Base-by-base conservation (phyloP, 306 rosid genomes). In the Prunus dulcis region DNA sequence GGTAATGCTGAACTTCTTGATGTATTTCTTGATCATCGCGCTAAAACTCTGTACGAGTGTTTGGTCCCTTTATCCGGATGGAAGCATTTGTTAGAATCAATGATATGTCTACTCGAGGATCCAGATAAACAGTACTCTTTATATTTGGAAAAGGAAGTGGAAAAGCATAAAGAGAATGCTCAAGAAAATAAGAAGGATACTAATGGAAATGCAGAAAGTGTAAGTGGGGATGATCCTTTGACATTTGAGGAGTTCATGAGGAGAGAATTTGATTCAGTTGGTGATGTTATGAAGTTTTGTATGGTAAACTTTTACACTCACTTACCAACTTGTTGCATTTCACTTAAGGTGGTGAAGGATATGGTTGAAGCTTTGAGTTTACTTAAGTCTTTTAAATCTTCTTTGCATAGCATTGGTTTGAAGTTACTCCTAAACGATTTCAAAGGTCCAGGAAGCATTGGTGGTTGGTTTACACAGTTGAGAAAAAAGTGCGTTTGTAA, bases 321-420 rank as follows among this genome's bases (percentile, higher is more conserved):
- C 62, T 12, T 88, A n/a, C 96, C 91, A 49, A 87, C 91, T 22
- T 81, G 88, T 68, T 38, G 55, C n/a, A 78, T 87, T 74, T 65
- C 89, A n/a, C 10, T 50, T 27, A 61, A 67, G 41, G 74, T 18
- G 5, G 81, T 46, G 52, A 50, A 50, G 65, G 60, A 41, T 14
- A 84, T 84, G 78, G 32, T 30, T 22, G 17, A 10, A 45, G 85
- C 82, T 55, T 74, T 51, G 22, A 67, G 76, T 73, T 70, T 73
- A 43, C 87, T 87, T 14, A 53, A 71, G 12, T 75, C 63, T 8
- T 41, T 77, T 3, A 72, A 71, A 79, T 69, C 17, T 25, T 71
- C 63, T 11, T 9, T 87, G 60, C 18, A 34, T 46, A 15, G 28
- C 20, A 50, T 43, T 57, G 23, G 15, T 9, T 62, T 27, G 3